Evolutionary conservation across 371 early-diverging fungal genomes (phyloP).

Genomic region (Umbelopsis sp.): DNA sequence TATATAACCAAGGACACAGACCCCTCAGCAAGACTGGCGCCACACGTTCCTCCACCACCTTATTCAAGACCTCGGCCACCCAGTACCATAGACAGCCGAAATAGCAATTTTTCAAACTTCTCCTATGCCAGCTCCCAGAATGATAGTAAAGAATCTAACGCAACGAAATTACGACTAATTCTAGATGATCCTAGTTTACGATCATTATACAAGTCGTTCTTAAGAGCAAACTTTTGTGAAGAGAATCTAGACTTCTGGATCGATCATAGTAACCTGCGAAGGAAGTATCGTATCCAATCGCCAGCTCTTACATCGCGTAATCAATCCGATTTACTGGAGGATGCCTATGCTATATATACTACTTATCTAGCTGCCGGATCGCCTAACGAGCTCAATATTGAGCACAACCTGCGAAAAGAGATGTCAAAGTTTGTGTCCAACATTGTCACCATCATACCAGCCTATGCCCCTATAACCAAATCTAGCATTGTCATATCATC

Average conservation of each 20-base stretch:
- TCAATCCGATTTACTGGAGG: slow-evolving; percentile 53
- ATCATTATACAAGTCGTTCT: slow-evolving; percentile 67
- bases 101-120: slow-evolving; percentile 5
- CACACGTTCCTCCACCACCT: slow-evolving; percentile 14
- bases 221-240: slow-evolving; percentile 70
- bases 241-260: slow-evolving; percentile 76
- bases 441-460: slow-evolving; percentile 40
- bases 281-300: slow-evolving; percentile 42
- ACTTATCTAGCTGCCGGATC: slow-evolving; percentile 64
- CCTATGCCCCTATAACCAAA: slow-evolving; percentile 36
- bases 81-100: slow-evolving; percentile 17
- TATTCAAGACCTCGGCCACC: slow-evolving; percentile 11
- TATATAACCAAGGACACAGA: slow-evolving; percentile 5
- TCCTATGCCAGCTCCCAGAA: slow-evolving; percentile 9
- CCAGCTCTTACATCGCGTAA: slow-evolving; percentile 36
- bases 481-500: slow-evolving; percentile 45
- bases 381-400: slow-evolving; percentile 63
- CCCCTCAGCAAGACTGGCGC: neutral
- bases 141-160: slow-evolving; percentile 56
- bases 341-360: slow-evolving; percentile 64
- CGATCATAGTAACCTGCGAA: slow-evolving; percentile 50
- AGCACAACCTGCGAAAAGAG: slow-evolving; percentile 50
- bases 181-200: slow-evolving; percentile 61
- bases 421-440: slow-evolving; percentile 50
- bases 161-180: slow-evolving; percentile 61